These are phyloP conservation scores for Aspergillus haitiensis DNA, from an alignment of 495 filamentous ascomycete genomes.

Conservation along the genomic window DNA sequence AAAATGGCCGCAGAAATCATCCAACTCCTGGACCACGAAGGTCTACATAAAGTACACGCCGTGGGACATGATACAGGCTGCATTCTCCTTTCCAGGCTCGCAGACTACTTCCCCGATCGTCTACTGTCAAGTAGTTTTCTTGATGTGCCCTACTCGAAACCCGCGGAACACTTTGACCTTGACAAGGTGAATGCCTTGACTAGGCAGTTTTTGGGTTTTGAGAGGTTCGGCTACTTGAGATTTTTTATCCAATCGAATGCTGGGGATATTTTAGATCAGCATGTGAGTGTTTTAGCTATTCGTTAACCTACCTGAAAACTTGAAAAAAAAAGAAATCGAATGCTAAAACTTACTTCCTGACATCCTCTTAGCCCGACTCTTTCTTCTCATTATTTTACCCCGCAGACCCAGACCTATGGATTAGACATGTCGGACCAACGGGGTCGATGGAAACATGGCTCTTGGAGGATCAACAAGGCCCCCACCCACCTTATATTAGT, in stretches of 20 bases:
- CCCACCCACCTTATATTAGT: conserved; percentile 26
- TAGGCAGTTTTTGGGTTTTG: conserved; percentile 29
- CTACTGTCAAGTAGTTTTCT: conserved; percentile 30
- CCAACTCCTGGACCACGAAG: conserved; percentile 33
- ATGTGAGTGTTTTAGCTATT: conserved; percentile 25
- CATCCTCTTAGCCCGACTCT: conserved; percentile 23
- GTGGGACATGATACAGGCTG: conserved; percentile 35
- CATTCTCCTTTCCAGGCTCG: conserved; percentile 31
- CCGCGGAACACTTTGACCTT: conserved; percentile 27
- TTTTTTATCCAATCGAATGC: conserved; percentile 28
- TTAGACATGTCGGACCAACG: conserved; percentile 24
- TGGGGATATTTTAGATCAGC: conserved; percentile 28
- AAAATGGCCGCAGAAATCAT: conserved; percentile 40
- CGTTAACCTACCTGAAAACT: not conserved
- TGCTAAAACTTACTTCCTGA: not conserved
- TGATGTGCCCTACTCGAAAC: conserved; percentile 28
- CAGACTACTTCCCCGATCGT: conserved; percentile 30
- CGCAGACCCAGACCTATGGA: conserved; percentile 20
- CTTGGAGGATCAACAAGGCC: conserved; percentile 17
- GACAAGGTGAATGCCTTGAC: conserved; percentile 26
- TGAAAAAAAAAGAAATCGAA: not conserved
- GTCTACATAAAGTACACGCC: conserved; percentile 17
- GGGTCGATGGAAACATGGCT: conserved; percentile 30
- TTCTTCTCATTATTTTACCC: conserved; percentile 33
- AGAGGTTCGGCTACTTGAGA: conserved; percentile 30